Percentiles rank a stretch among this genome's conserved stretches.
Evolutionary conservation across 805 yeast species (phyloP).

Genomic region (Yarrowia sp.): DNA sequence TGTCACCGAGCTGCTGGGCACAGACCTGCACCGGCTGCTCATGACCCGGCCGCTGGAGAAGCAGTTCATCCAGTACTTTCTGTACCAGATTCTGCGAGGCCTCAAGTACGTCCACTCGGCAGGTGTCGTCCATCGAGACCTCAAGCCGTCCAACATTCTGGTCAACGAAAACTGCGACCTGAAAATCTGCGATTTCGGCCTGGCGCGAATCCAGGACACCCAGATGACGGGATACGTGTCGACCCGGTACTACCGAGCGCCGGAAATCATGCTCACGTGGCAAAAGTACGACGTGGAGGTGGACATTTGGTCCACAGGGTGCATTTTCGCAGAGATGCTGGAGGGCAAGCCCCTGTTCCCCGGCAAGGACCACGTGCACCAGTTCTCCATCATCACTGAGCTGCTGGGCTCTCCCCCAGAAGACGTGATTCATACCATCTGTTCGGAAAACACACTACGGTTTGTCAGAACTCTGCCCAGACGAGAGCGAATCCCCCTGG

Average conservation of each 20-base stretch:
- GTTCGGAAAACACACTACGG: constrained; percentile 90
- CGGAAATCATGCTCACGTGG: constrained; percentile 98
- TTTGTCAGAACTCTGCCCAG: constrained; percentile 93
- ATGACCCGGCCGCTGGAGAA: constrained; percentile 92
- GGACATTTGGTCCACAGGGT: constrained; percentile 97
- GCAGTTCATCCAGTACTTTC: constrained; percentile 94
- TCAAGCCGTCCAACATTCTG: constrained; percentile 67
- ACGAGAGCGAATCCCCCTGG: constrained; percentile 86
- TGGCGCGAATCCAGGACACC: constrained; percentile 96
- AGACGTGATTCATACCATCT: constrained; percentile 93
- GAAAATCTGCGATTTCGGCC: constrained; percentile 90
- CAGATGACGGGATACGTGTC: constrained; percentile 99
- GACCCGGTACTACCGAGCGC: constrained; percentile 94
- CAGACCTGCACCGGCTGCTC: constrained; percentile 87
- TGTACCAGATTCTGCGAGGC: constrained; percentile 88
- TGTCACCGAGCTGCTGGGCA: constrained; percentile 95
- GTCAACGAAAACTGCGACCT: constrained; percentile 88
- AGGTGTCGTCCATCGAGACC: constrained; percentile 86
- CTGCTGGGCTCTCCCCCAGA: constrained; percentile 93
- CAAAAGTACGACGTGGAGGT: constrained; percentile 96
- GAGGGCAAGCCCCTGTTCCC: constrained; percentile 97
- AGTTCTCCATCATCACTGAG: constrained; percentile 94
- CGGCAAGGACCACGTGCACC: constrained; percentile 97
- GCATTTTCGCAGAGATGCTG: constrained; percentile 96
- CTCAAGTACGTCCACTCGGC: constrained; percentile 88